A percentile compares a stretch with the other conserved stretches of the same genome.
Evolutionary conservation across 768 basidiomycete species (phyloP).

Genomic region (Candolleomyces aberdarensis): DNA sequence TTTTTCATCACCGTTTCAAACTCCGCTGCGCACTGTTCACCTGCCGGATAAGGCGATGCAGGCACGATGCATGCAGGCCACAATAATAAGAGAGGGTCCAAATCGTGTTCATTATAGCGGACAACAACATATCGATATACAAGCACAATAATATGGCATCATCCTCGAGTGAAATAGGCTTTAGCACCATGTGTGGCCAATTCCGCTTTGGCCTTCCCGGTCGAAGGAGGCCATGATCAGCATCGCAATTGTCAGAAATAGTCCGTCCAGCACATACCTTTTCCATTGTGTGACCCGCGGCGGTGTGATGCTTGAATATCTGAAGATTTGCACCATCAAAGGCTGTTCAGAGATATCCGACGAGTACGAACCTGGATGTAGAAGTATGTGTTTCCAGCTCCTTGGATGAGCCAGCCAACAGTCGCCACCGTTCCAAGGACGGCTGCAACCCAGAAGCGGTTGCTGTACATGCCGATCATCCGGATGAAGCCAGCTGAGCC

Average conservation of each 20-base stretch:
- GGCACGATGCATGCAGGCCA: too few species aligned
- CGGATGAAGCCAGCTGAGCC: slow-evolving; percentile 95
- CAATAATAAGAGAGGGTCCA: too few species aligned
- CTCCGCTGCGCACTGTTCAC: slow-evolving; percentile 42
- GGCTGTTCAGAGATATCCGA: slow-evolving; percentile 1
- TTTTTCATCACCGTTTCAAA: slow-evolving; percentile 41
- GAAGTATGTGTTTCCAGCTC: slow-evolving; percentile 75
- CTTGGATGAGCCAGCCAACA: slow-evolving; percentile 86
- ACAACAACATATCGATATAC: slow-evolving; percentile 8
- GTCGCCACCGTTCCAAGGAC: slow-evolving; percentile 80
- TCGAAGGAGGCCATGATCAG: background rate
- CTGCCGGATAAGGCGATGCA: slow-evolving; percentile 7
- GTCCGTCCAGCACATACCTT: slow-evolving; percentile 45
- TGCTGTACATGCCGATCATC: slow-evolving; percentile 77
- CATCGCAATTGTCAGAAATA: too few species aligned
- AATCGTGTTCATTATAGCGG: too few species aligned
- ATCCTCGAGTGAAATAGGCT: slow-evolving; percentile 84
- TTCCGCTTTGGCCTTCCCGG: slow-evolving; percentile 72
- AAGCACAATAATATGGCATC: slow-evolving; percentile 20
- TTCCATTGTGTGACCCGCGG: slow-evolving; percentile 85
- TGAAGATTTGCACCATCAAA: background rate
- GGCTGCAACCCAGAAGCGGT: slow-evolving; percentile 72
- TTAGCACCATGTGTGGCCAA: slow-evolving; percentile 82
- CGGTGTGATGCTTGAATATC: slow-evolving; percentile 49
- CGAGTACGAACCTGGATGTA: slow-evolving; percentile 64